phyloP scores from a whole-genome alignment of 2,329 filamentous ascomycete species.

The Sporothrix brunneoviolacea region DNA sequence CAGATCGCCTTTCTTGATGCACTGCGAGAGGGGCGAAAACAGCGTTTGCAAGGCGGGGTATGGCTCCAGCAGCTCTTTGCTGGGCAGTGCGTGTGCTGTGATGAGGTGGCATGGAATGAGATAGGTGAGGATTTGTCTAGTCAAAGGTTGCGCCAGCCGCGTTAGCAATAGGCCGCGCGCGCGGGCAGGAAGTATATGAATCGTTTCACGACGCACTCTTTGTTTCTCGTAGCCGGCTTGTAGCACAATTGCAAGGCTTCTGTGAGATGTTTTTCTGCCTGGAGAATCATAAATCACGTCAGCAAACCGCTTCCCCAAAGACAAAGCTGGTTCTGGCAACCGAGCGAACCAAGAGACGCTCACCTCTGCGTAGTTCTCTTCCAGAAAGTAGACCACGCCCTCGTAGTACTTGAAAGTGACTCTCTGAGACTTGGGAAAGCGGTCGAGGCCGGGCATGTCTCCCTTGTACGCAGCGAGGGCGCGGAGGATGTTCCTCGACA shows the following conservation, averaged over 20 bases:
- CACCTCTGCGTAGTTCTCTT: constrained; percentile 83
- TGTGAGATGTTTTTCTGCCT: constrained; percentile 75
- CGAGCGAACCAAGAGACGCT: constrained; percentile 10
- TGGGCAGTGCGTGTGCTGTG: constrained; percentile 80
- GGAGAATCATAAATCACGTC: not conserved
- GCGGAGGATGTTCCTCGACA: constrained; percentile 84
- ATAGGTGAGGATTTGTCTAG: constrained; percentile 86
- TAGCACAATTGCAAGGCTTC: constrained; percentile 80
- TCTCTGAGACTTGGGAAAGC: constrained; percentile 82
- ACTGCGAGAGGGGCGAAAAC: constrained; percentile 69
- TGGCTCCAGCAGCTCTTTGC: constrained; percentile 59
- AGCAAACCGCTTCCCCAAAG: not conserved
- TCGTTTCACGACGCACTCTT: constrained; percentile 54
- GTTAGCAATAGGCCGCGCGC: no score
- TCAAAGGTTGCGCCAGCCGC: no score
- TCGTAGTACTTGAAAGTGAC: constrained; percentile 97
- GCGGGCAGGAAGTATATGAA: no score
- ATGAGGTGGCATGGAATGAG: constrained; percentile 89
- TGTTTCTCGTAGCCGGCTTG: constrained; percentile 63
- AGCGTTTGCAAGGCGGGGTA: constrained; percentile 71
- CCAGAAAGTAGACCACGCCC: constrained; percentile 86
- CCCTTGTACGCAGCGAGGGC: constrained; percentile 68
- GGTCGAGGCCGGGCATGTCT: constrained; percentile 73
- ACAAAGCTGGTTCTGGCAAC: not conserved
- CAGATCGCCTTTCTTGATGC: constrained; percentile 78